phyloP scores from a whole-genome alignment of 1,284 basidiomycete species.

The Cystobasidium slooffiae region DNA sequence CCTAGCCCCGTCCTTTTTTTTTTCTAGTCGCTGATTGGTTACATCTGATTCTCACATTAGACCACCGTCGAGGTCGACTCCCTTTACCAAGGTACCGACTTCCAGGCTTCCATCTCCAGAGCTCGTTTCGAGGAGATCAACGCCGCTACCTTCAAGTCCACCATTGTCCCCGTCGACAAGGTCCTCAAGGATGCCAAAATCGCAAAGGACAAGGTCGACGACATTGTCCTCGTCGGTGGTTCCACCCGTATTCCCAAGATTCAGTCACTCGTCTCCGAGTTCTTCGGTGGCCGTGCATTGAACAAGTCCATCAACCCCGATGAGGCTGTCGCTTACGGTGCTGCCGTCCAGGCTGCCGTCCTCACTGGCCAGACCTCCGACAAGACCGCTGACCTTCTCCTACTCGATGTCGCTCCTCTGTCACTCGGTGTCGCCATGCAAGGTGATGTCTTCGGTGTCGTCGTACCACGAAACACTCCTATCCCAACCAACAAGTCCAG shows the following conservation, averaged over 20 bases:
- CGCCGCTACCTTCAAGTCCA: conserved; percentile 90
- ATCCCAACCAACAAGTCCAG: conserved; percentile 96
- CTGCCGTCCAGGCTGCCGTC: conserved; percentile 94
- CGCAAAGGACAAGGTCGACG: conserved; percentile 86
- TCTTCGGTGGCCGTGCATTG: conserved; percentile 93
- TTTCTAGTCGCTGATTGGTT: neutral
- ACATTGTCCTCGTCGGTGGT: conserved; percentile 97
- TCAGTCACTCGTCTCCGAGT: conserved; percentile 95
- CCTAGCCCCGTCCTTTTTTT: neutral
- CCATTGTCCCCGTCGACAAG: conserved; percentile 97
- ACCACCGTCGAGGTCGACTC: conserved; percentile 99
- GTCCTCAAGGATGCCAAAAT: conserved; percentile 99
- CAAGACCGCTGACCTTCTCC: conserved; percentile 90
- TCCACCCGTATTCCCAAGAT: conserved; percentile 99
- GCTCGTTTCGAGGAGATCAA: conserved; percentile 99
- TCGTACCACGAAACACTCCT: conserved; percentile 95
- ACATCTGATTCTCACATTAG: neutral
- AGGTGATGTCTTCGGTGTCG: conserved; percentile 94
- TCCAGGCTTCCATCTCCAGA: conserved; percentile 94
- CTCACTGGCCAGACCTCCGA: conserved; percentile 95
- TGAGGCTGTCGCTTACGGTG: conserved; percentile 67
- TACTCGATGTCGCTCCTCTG: conserved; percentile 93
- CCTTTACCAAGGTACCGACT: conserved; percentile 81
- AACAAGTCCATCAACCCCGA: conserved; percentile 82
- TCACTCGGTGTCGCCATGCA: conserved; percentile 99